Percentiles rank a stretch among this genome's conserved stretches.
Evolutionary conservation across 495 filamentous ascomycete genomes (phyloP).

Genomic region (Platismatia glauca): DNA sequence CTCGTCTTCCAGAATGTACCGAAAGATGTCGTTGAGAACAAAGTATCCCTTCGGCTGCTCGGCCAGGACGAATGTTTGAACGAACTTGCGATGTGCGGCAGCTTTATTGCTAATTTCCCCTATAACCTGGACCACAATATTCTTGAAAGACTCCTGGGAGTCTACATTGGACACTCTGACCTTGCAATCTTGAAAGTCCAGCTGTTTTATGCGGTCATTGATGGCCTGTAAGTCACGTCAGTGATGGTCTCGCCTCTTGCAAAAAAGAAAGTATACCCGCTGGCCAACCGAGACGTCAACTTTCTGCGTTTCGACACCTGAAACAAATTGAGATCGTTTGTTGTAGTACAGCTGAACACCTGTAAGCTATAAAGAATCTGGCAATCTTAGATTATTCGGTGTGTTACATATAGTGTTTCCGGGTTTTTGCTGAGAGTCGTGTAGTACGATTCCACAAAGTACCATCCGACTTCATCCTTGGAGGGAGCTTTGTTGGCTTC

Average conservation of each 20-base stretch:
- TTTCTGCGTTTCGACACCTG: conserved; percentile 78
- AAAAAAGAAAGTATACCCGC: conserved; percentile 49
- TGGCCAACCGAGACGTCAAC: conserved; percentile 75
- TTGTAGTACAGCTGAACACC: conserved; percentile 62
- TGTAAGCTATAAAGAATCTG: conserved; percentile 10
- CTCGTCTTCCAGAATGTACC: conserved; percentile 74
- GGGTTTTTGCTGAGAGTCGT: conserved; percentile 90
- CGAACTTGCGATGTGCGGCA: conserved; percentile 83
- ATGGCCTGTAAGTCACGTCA: conserved; percentile 54
- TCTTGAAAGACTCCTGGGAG: conserved; percentile 81
- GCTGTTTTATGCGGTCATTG: conserved; percentile 81
- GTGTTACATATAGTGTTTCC: conserved; percentile 80
- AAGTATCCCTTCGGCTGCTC: conserved; percentile 96
- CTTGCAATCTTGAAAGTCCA: conserved; percentile 96
- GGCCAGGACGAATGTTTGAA: conserved; percentile 96
- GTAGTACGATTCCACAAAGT: conserved; percentile 98
- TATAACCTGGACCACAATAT: conserved; percentile 95
- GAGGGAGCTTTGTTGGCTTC: conserved; percentile 37
- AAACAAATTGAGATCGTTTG: conserved; percentile 73
- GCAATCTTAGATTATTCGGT: conserved; percentile 11
- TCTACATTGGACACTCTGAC: conserved; percentile 97
- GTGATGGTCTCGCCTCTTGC: conserved; percentile 13
- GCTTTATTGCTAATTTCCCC: conserved; percentile 94
- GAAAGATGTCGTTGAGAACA: conserved; percentile 94
- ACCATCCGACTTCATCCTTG: conserved; percentile 96